Evolutionary conservation across 2,329 filamentous ascomycete genomes (phyloP).

Genomic region (Fusarium succisae): DNA sequence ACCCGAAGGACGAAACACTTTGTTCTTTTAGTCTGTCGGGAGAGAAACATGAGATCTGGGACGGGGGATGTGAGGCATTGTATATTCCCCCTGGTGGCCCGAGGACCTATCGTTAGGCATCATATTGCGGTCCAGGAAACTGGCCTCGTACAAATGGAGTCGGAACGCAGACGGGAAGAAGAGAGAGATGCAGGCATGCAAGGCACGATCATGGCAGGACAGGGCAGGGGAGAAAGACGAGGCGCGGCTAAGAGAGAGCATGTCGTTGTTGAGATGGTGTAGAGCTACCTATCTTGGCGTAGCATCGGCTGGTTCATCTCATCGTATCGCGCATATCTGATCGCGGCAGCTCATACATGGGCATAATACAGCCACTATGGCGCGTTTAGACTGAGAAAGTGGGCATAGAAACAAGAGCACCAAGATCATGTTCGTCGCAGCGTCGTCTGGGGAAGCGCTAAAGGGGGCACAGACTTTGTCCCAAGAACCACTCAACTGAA

Average conservation of each 20-base stretch:
- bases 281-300: constrained; percentile 2
- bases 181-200: constrained; percentile 8
- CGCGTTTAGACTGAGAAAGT: constrained; percentile 6
- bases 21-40: constrained; percentile 12
- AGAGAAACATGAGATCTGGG: constrained; percentile 31
- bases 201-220: constrained; percentile 16
- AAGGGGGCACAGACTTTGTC: constrained; percentile 8
- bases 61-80: constrained; percentile 14
- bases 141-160: constrained; percentile 30
- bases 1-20: constrained; percentile 38
- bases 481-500: constrained; percentile 3
- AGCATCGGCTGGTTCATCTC: constrained; percentile 25
- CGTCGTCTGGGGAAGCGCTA: constrained; percentile 33
- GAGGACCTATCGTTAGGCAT: constrained; percentile 37
- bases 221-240: constrained; percentile 10
- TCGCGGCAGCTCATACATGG: constrained; percentile 15
- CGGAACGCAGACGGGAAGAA: constrained; percentile 11
- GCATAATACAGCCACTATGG: constrained; percentile 7
- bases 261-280: constrained; percentile 6
- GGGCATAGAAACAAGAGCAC: constrained; percentile 5
- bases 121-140: constrained; percentile 36
- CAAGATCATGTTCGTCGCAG: constrained; percentile 3
- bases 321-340: constrained; percentile 31
- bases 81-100: constrained; percentile 23
- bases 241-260: constrained; percentile 29